Conservation (phyloP, 2,329 filamentous ascomycete genomes). For the Myriosclerotinia curreyana region DNA sequence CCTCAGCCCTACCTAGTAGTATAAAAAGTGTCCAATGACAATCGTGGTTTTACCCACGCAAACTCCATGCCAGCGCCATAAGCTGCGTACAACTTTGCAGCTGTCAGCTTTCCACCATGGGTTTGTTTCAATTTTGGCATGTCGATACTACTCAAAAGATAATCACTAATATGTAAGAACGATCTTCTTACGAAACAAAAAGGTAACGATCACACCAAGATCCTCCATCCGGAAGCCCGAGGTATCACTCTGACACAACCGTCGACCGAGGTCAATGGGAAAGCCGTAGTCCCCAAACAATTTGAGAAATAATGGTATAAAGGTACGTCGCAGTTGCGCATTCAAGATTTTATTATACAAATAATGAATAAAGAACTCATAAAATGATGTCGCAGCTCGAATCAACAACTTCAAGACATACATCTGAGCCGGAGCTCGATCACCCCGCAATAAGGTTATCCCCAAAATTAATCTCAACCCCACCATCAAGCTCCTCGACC, state of each 20-base stretch:
- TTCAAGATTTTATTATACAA: background rate
- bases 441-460: conserved; percentile 16
- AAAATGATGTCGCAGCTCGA: conserved; percentile 12
- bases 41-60: background rate
- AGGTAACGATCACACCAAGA: no score
- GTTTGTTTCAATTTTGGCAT: background rate
- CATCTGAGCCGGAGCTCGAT: background rate
- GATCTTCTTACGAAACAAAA: background rate
- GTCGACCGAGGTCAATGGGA: conserved; percentile 10
- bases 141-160: no score
- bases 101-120: background rate
- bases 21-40: background rate
- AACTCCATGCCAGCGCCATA: background rate
- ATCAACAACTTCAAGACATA: background rate
- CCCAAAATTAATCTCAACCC: conserved; percentile 13
- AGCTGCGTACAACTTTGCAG: no score
- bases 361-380: background rate
- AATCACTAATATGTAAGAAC: no score
- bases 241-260: background rate
- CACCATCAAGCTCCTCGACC: conserved; percentile 19
- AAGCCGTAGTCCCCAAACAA: background rate
- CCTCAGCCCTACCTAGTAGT: background rate
- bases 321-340: background rate
- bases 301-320: background rate
- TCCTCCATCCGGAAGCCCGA: conserved; percentile 7